Conservation (phyloP, 345 rosid species). For the Isatis tinctoria region DNA sequence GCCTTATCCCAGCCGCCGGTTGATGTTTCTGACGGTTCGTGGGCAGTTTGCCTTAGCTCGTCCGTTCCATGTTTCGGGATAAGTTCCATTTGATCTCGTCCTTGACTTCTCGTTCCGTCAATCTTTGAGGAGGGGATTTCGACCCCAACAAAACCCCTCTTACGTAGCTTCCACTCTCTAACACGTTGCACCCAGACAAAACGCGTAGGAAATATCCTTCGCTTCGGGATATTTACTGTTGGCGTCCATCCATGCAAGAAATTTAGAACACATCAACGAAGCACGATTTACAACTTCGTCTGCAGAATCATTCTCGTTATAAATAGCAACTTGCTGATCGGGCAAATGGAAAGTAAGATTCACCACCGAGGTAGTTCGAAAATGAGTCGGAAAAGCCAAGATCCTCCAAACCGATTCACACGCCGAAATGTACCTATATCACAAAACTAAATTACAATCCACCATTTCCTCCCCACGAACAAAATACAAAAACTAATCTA, state of each 20-base stretch:
- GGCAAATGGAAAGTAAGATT: not conserved
- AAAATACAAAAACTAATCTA: too few relatives aligned
- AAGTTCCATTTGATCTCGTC: too few relatives aligned
- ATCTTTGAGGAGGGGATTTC: too few relatives aligned
- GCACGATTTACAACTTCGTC: not conserved
- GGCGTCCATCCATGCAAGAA: not conserved
- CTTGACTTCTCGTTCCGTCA: too few relatives aligned
- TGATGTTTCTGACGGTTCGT: too few relatives aligned
- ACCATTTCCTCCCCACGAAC: too few relatives aligned
- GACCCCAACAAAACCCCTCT: not conserved
- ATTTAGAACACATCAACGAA: not conserved
- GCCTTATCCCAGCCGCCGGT: too few relatives aligned
- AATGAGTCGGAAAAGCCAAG: not conserved
- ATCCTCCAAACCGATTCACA: not conserved
- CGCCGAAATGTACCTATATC: not conserved
- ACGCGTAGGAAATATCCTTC: not conserved
- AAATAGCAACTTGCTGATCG: not conserved
- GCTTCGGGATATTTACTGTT: not conserved
- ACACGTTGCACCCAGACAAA: not conserved
- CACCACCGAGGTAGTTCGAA: not conserved
- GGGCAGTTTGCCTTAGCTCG: too few relatives aligned
- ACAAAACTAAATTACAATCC: not conserved
- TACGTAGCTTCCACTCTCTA: not conserved
- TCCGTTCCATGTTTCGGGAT: too few relatives aligned
- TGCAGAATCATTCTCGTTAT: not conserved